Evolutionary conservation across 106 monocot genomes (phyloP), one percentile per base, ranked within the genome.

Genomic region (Apostasia ramifera): DNA sequence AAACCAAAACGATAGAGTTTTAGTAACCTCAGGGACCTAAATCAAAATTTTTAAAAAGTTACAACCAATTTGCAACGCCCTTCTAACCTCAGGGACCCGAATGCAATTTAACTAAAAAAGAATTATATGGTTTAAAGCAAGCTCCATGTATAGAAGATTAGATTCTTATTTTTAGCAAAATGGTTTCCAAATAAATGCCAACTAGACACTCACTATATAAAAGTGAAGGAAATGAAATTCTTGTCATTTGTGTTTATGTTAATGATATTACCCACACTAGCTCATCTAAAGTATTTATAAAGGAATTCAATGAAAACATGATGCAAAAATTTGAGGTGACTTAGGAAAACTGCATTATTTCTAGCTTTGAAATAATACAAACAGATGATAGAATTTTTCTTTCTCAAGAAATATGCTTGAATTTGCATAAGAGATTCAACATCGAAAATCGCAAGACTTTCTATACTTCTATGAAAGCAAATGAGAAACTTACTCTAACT

Each of bases 51-150:
- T 26, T 26, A 26, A 26, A 26, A 26, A 26, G 26, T 26, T 26
- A 26, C 26, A 26, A 26, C 26, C 26, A 26, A 26, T 26, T 26
- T 26, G 26, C 26, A 26, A 26, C 26, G 26, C 26, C 26, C 26
- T 26, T 26, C 26, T 26, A 26, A 26, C 26, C 26, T 26, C 26
- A 26, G 26, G 26, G 26, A 26, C 26, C 26, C 26, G 26, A 26
- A 26, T 26, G 26, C 26, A 26, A 26, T 26, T 26, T 26, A 26
- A 26, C 26, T 26, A 26, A 26, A 26, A 26, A 73, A 45, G 43
- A 63, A 3, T 55, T 65, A 9, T 73, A 73, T 55, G 73, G 73
- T 43, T 26, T 73, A 1, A 73, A 73, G 37, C 45, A 73, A 48
- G 63, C 64, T 3, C 73, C 73, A 11, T 44, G 44, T 73, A 73